Percentiles rank a stretch among this genome's conserved stretches.
Evolutionary conservation across 305 asterid species (phyloP).

Genomic region (Solanum hybrid): DNA sequence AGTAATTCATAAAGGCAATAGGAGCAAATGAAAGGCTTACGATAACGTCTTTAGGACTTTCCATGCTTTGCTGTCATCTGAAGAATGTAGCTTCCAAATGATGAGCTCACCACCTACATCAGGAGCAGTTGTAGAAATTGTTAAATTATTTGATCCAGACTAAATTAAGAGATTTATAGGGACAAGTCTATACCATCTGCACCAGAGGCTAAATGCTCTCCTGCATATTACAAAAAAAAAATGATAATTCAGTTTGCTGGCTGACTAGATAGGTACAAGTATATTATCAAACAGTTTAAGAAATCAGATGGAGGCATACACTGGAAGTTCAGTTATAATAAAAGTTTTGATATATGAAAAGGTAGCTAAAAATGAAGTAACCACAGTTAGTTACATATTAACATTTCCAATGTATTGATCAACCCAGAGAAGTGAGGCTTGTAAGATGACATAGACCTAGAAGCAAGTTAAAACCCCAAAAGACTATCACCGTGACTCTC

Average conservation of each 20-base stretch:
- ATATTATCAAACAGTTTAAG: background rate
- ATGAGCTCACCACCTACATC: conserved; percentile 81
- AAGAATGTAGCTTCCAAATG: conserved; percentile 61
- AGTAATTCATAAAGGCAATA: background rate
- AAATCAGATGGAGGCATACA: background rate
- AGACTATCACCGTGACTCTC: background rate
- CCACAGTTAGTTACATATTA: background rate
- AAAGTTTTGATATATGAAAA: background rate
- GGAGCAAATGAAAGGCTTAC: conserved; percentile 37
- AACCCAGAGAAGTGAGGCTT: background rate
- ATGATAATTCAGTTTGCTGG: background rate
- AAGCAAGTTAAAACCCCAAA: background rate
- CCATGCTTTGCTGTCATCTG: conserved; percentile 75
- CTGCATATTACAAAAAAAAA: conserved; percentile 30
- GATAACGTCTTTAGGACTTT: conserved; percentile 66
- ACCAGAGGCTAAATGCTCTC: conserved; percentile 92
- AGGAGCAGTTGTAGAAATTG: background rate
- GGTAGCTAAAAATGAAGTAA: background rate
- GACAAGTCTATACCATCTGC: conserved; percentile 66
- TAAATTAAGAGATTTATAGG: conserved; percentile 2
- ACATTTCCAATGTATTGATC: background rate
- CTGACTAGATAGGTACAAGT: background rate
- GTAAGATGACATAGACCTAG: background rate
- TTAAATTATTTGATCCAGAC: background rate
- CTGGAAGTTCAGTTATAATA: background rate